Conservation (phyloP, 2,329 filamentous ascomycete genomes). For the Fusarium sp. region DNA sequence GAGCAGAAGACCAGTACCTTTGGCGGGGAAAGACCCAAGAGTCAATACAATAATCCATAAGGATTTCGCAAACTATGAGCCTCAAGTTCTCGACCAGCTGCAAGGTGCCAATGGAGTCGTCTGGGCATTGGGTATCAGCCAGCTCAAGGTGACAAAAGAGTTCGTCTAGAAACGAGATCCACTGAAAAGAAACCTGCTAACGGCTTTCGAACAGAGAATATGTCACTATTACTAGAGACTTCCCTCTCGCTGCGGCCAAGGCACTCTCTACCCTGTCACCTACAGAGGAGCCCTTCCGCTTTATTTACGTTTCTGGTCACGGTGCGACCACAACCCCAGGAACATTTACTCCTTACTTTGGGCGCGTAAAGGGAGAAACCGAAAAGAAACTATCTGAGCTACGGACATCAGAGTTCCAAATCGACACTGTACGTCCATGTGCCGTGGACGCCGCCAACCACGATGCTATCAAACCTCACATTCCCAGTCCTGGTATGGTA, state of each 20-base stretch:
- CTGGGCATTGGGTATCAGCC: conserved; percentile 40
- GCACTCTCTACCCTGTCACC: conserved; percentile 27
- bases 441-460: conserved; percentile 33
- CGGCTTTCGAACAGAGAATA: conserved; percentile 20
- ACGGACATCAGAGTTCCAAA: conserved; percentile 9
- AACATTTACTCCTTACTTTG: conserved; percentile 24
- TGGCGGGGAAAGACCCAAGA: conserved; percentile 27
- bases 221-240: conserved; percentile 33
- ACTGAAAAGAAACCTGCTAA: background rate
- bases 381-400: conserved; percentile 28
- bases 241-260: conserved; percentile 27
- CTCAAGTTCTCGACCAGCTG: conserved; percentile 22
- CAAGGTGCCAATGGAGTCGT: conserved; percentile 33
- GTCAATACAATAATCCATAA: conserved; percentile 36
- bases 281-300: conserved; percentile 29
- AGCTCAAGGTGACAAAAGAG: conserved; percentile 37
- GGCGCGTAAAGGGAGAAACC: conserved; percentile 34
- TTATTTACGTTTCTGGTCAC: conserved; percentile 33
- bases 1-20: conserved; percentile 31
- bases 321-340: conserved; percentile 21
- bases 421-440: conserved; percentile 30
- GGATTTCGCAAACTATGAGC: conserved; percentile 22
- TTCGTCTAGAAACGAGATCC: background rate
- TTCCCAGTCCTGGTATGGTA: conserved; percentile 22
- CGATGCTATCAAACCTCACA: conserved; percentile 22